Conservation (phyloP, 306 rosid genomes). For the Dryas drummondii region DNA sequence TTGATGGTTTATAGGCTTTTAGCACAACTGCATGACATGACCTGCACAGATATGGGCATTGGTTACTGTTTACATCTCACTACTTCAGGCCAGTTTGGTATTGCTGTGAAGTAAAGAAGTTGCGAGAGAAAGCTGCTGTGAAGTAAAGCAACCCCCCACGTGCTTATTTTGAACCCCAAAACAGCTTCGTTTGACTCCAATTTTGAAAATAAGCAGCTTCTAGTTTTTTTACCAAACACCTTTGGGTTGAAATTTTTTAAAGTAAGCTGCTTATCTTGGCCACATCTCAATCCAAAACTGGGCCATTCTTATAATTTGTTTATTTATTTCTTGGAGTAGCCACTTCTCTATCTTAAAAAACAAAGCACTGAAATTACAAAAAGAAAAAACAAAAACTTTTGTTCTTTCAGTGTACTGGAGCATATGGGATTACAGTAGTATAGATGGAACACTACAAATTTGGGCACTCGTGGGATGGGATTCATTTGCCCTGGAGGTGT, state of each 20-base stretch:
- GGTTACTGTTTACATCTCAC: slow-evolving; percentile 2
- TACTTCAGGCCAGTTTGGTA: background rate
- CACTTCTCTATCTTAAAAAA: too few species aligned
- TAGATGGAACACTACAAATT: background rate
- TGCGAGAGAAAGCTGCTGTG: too few species aligned
- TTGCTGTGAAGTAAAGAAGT: too few species aligned
- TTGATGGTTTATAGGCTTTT: background rate
- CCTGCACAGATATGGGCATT: slow-evolving; percentile 1
- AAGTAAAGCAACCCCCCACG: too few species aligned
- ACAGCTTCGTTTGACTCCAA: too few species aligned
- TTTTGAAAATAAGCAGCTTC: too few species aligned
- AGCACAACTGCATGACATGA: slow-evolving; percentile 5
- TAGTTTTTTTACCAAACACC: too few species aligned
- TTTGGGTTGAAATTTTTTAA: too few species aligned
- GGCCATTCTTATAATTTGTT: background rate
- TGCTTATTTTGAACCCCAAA: too few species aligned
- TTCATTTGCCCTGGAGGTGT: background rate
- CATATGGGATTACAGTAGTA: background rate
- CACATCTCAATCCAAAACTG: too few species aligned
- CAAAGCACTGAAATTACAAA: background rate
- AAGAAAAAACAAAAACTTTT: background rate
- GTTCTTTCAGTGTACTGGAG: background rate
- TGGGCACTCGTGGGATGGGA: background rate
- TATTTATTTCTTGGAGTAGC: background rate
- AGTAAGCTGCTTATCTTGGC: too few species aligned